Conservation (phyloP, 2,329 filamentous ascomycete species). For the Tolypocladium sp. region DNA sequence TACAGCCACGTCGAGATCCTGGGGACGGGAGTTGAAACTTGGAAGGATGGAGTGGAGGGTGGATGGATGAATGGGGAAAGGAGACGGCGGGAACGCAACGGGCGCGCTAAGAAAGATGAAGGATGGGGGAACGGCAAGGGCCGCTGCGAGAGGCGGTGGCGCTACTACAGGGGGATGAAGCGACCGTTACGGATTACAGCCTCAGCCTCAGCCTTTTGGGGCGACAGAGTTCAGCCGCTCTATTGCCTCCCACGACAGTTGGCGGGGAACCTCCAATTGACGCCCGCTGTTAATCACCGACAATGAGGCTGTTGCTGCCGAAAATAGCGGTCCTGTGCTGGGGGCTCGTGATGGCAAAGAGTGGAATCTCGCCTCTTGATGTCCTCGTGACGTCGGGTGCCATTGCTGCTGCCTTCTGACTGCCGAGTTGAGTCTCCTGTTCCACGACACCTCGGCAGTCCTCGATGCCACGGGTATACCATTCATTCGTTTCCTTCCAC, state of each 20-base stretch:
- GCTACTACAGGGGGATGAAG: neutral
- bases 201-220: neutral
- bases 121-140: neutral
- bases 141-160: neutral
- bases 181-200: neutral
- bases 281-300: neutral
- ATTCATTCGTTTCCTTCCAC: too few relatives aligned
- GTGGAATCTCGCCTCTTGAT: neutral
- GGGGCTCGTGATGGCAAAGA: neutral
- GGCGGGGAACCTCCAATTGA: too few relatives aligned
- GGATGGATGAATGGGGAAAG: neutral
- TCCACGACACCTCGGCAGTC: neutral
- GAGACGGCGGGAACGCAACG: neutral
- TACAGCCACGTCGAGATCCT: neutral
- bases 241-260: too few relatives aligned
- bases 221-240: neutral
- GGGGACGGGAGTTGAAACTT: neutral
- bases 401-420: neutral
- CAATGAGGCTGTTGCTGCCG: neutral
- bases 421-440: neutral
- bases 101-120: neutral
- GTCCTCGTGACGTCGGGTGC: neutral
- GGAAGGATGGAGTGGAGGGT: neutral
- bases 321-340: neutral
- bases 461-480: neutral